Conservation (phyloP, 2,329 filamentous ascomycete species). For the Trichoderma pleuroti region DNA sequence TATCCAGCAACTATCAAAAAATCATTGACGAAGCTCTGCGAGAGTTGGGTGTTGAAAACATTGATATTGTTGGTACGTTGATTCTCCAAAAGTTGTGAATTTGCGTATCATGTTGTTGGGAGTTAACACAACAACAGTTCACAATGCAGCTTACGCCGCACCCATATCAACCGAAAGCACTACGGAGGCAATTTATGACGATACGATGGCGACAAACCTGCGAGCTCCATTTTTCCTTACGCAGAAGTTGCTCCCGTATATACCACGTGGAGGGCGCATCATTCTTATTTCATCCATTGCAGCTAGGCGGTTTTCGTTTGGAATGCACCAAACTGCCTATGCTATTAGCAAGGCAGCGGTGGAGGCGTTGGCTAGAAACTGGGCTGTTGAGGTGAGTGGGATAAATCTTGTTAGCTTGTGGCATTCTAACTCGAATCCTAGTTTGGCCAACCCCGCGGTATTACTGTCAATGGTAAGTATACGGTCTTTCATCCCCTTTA, state of each 20-base stretch:
- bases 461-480: not conserved
- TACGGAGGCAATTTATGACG: not conserved
- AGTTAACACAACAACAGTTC: not conserved
- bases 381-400: constrained; percentile 34
- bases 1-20: not conserved
- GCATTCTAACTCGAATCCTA: not conserved
- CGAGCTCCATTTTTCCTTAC: constrained; percentile 32
- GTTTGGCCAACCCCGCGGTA: not conserved
- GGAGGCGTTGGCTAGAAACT: constrained; percentile 29
- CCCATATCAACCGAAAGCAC: not conserved
- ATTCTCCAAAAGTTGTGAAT: not conserved
- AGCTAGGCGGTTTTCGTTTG: constrained; percentile 27
- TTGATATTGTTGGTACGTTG: not conserved
- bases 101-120: not conserved
- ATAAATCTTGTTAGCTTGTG: constrained; percentile 24
- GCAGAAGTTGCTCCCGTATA: constrained; percentile 29
- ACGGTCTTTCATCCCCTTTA: too few relatives aligned
- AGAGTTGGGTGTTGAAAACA: not conserved
- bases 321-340: constrained; percentile 31
- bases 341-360: constrained; percentile 34
- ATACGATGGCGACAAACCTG: not conserved
- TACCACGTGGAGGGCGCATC: constrained; percentile 32
- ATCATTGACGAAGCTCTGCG: not conserved
- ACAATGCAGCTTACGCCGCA: not conserved
- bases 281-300: constrained; percentile 34